These are phyloP conservation scores for Quercus glauca DNA, from an alignment of 306 rosid species.

Conservation along the genomic window DNA sequence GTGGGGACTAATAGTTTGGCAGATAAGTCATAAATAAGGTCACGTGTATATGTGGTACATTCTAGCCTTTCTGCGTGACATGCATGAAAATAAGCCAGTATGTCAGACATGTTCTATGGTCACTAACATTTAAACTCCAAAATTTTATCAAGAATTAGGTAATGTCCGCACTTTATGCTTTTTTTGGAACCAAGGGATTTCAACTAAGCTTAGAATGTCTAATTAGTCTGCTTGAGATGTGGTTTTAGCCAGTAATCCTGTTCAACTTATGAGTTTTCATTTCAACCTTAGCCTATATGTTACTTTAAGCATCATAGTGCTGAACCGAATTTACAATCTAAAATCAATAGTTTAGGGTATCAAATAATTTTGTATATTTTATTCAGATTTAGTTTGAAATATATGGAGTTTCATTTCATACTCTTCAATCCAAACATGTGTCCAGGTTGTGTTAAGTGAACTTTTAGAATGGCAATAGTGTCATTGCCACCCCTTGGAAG, in stretches of 20 bases:
- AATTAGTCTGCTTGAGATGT: not conserved
- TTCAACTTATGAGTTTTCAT: not conserved
- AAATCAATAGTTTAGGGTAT: not conserved
- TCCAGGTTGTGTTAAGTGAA: not conserved
- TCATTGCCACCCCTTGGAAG: no score
- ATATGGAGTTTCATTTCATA: not conserved
- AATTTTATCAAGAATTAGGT: not conserved
- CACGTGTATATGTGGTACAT: no score
- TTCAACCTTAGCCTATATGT: not conserved
- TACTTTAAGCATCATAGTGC: not conserved
- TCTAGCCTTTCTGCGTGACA: no score
- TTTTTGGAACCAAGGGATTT: not conserved
- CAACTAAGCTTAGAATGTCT: not conserved
- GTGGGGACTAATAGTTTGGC: not conserved
- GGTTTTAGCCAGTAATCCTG: not conserved
- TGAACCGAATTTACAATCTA: not conserved
- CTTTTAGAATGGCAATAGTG: no score
- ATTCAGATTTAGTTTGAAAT: not conserved
- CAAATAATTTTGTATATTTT: not conserved
- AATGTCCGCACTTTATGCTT: not conserved
- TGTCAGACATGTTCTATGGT: not conserved
- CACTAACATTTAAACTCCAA: not conserved
- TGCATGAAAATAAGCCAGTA: no score
- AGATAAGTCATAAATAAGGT: no score
- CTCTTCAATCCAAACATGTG: not conserved